Percentiles rank a stretch among this genome's conserved stretches.
These are phyloP conservation scores for Fusarium sp. DNA, from an alignment of 2,329 filamentous ascomycete species.

Conservation along the genomic window DNA sequence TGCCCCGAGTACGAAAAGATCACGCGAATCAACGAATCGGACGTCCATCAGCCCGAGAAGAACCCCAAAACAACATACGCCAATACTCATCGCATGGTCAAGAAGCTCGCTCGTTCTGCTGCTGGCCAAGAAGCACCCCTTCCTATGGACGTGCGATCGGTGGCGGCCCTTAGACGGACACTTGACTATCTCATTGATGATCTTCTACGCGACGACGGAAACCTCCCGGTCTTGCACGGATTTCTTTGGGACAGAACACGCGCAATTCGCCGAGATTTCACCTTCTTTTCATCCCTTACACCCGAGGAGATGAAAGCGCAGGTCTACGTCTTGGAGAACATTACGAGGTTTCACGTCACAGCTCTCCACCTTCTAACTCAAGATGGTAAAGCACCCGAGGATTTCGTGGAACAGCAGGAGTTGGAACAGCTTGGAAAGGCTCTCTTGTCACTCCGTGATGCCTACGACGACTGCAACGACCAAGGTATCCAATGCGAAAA, in stretches of 20 bases:
- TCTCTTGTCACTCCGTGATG: conserved; percentile 72
- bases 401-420: conserved; percentile 76
- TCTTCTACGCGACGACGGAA: conserved; percentile 66
- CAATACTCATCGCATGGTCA: conserved; percentile 70
- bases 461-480: conserved; percentile 74
- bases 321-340: conserved; percentile 74
- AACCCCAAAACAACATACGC: conserved; percentile 59
- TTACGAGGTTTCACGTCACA: conserved; percentile 75
- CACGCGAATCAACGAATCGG: conserved; percentile 71
- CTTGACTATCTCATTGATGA: conserved; percentile 74
- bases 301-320: conserved; percentile 68
- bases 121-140: conserved; percentile 76
- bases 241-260: conserved; percentile 78
- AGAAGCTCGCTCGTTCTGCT: conserved; percentile 75
- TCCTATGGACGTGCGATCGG: conserved; percentile 75
- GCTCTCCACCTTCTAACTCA: conserved; percentile 73
- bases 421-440: conserved; percentile 75
- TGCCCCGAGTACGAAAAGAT: conserved; percentile 76
- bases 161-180: conserved; percentile 68
- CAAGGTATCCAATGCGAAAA: conserved; percentile 70
- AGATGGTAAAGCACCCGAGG: conserved; percentile 66
- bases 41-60: conserved; percentile 69
- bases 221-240: conserved; percentile 68
- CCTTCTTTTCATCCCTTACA: conserved; percentile 73
- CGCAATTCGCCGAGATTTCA: conserved; percentile 76